Percentiles rank a stretch among this genome's conserved stretches.
Conservation (phyloP, 2,329 filamentous ascomycete species). For the Hypoxylon rubiginosum region DNA sequence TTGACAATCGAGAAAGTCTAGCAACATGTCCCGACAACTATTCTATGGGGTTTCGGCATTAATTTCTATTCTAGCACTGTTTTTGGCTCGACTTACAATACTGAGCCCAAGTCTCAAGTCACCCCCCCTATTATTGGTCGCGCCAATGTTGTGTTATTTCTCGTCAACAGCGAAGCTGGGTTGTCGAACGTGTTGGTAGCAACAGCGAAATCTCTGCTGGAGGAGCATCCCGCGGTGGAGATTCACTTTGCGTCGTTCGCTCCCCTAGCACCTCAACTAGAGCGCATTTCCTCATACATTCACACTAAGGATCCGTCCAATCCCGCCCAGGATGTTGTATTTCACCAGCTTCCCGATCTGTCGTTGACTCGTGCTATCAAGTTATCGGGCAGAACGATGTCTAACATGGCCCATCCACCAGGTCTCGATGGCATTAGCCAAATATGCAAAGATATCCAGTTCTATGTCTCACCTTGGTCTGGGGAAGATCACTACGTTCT, state of each 20-base stretch:
- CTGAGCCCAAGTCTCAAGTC: conserved; percentile 1
- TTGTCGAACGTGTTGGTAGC: conserved; percentile 40
- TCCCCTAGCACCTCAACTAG: conserved; percentile 20
- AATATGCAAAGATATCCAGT: conserved; percentile 19
- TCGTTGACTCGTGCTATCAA: neutral
- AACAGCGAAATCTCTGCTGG: conserved; percentile 38
- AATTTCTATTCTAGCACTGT: conserved; percentile 4
- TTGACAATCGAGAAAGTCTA: neutral
- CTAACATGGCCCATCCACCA: conserved; percentile 25
- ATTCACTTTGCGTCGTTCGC: conserved; percentile 41
- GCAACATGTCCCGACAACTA: conserved; percentile 2
- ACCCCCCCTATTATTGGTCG: conserved; percentile 28
- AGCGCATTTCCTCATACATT: conserved; percentile 31
- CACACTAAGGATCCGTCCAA: conserved; percentile 11
- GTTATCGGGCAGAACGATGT: neutral
- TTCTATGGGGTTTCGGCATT: conserved; percentile 1
- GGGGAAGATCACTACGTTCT: conserved; percentile 37
- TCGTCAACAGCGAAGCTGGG: conserved; percentile 37
- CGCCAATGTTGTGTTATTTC: conserved; percentile 41
- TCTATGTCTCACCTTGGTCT: conserved; percentile 34
- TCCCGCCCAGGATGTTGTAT: conserved; percentile 30
- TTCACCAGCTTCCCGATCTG: conserved; percentile 30
- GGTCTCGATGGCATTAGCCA: conserved; percentile 25
- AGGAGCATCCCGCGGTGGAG: conserved; percentile 36
- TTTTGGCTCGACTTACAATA: neutral